Conservation (phyloP, 768 basidiomycete species). For the Lentinula aciculospora region DNA sequence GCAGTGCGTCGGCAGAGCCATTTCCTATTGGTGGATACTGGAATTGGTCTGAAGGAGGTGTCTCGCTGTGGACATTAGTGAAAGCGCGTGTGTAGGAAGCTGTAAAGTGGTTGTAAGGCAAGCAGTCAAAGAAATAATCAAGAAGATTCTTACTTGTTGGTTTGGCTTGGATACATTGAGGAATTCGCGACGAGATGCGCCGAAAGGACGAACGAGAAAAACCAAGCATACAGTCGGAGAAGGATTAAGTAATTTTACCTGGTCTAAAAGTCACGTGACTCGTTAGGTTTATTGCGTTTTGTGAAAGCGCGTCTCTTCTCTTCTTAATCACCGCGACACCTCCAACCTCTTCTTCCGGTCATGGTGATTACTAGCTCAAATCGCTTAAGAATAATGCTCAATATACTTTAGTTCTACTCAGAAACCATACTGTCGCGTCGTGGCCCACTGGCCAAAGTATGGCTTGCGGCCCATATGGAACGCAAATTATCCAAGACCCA, state of each 20-base stretch:
- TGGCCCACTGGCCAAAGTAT: slow-evolving; percentile 93
- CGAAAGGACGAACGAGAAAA: slow-evolving; percentile 18
- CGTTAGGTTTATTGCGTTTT: slow-evolving; percentile 3
- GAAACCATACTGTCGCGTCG: slow-evolving; percentile 91
- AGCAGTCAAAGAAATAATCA: neutral
- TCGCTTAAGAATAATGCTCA: slow-evolving; percentile 3
- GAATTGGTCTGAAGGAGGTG: neutral
- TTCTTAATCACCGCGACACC: slow-evolving; percentile 10
- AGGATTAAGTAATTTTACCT: neutral
- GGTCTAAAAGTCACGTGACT: neutral
- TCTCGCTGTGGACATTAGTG: neutral
- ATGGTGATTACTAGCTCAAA: slow-evolving; percentile 19
- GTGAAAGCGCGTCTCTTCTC: neutral
- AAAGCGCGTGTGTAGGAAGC: neutral
- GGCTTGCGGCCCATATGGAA: slow-evolving; percentile 99
- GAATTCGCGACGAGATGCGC: slow-evolving; percentile 2
- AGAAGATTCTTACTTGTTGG: neutral
- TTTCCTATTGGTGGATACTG: neutral
- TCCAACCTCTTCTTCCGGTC: slow-evolving; percentile 13
- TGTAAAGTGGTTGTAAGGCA: neutral
- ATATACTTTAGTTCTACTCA: slow-evolving; percentile 67
- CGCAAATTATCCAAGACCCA: slow-evolving; percentile 95
- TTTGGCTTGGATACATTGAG: neutral
- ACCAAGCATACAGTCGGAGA: slow-evolving; percentile 14
- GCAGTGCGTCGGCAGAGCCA: neutral